phyloP scores from a whole-genome alignment of 2,329 filamentous ascomycete genomes.

The Diaporthe sp. region DNA sequence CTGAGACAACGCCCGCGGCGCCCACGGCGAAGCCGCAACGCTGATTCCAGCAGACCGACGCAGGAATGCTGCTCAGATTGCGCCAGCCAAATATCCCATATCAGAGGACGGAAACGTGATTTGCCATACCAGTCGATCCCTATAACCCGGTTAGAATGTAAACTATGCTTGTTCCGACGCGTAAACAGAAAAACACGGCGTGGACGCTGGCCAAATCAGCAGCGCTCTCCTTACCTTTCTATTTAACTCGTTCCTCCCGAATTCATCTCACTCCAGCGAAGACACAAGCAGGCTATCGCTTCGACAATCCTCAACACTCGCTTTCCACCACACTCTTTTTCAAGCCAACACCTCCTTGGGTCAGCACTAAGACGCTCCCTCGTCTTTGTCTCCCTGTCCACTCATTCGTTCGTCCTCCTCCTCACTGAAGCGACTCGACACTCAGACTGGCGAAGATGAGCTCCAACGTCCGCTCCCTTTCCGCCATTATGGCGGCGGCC shows the following conservation, averaged over 20 bases:
- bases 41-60: conserved; percentile 10
- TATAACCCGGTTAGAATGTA: conserved; percentile 28
- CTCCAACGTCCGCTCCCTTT: conserved; percentile 13
- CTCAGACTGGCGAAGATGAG: conserved; percentile 9
- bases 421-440: neutral
- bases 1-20: conserved; percentile 26
- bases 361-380: conserved; percentile 19
- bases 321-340: conserved; percentile 26
- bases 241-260: conserved; percentile 32
- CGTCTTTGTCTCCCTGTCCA: conserved; percentile 32
- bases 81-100: neutral
- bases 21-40: neutral
- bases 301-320: conserved; percentile 22
- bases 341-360: conserved; percentile 25
- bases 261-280: neutral
- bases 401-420: conserved; percentile 6
- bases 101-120: conserved; percentile 25
- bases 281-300: conserved; percentile 25
- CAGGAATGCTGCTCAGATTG: conserved; percentile 32
- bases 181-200: conserved; percentile 25
- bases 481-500: conserved; percentile 25
- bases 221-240: conserved; percentile 28
- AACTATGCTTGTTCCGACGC: conserved; percentile 14
- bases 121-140: neutral
- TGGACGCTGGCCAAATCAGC: neutral